Percentiles rank a stretch among this genome's conserved stretches.
phyloP scores from a whole-genome alignment of 495 filamentous ascomycete species.

The Penicillium dipodomyicola region DNA sequence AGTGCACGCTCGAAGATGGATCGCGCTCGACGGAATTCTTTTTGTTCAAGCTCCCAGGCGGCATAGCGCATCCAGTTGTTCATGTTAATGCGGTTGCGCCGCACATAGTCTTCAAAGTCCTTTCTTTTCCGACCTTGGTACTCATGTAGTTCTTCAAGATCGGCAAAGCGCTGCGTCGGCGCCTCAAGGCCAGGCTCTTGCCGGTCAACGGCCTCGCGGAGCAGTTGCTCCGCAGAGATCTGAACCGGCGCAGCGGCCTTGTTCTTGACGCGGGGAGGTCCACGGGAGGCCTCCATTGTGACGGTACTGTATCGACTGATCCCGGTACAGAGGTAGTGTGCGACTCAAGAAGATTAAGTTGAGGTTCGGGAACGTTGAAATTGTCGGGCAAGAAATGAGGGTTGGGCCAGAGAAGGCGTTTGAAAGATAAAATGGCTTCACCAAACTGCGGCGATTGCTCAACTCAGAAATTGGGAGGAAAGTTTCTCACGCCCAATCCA shows the following conservation, averaged over 20 bases:
- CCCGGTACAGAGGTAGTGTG: not conserved
- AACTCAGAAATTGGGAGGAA: not conserved
- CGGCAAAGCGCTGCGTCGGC: constrained; percentile 91
- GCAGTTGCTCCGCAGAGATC: constrained; percentile 95
- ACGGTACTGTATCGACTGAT: not conserved
- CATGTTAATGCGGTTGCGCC: constrained; percentile 91
- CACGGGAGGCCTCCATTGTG: constrained; percentile 87
- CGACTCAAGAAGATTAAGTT: not conserved
- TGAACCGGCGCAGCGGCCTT: constrained; percentile 88
- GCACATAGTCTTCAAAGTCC: constrained; percentile 97
- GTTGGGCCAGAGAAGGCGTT: not conserved
- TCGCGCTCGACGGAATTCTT: constrained; percentile 94
- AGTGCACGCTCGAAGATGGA: constrained; percentile 94
- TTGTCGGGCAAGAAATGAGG: not conserved
- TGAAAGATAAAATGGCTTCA: not conserved
- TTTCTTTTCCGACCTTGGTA: constrained; percentile 93
- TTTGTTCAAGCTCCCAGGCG: constrained; percentile 96
- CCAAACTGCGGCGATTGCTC: not conserved
- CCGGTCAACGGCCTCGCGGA: constrained; percentile 95
- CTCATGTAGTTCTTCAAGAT: constrained; percentile 97
- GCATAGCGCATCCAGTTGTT: constrained; percentile 99
- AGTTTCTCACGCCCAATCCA: constrained; percentile 1
- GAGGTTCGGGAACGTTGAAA: not conserved
- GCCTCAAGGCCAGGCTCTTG: constrained; percentile 86
- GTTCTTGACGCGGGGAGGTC: constrained; percentile 95